Percentiles rank a stretch among this genome's conserved stretches.
Evolutionary conservation across 495 filamentous ascomycete species (phyloP).

Genomic region (Podospora australis): DNA sequence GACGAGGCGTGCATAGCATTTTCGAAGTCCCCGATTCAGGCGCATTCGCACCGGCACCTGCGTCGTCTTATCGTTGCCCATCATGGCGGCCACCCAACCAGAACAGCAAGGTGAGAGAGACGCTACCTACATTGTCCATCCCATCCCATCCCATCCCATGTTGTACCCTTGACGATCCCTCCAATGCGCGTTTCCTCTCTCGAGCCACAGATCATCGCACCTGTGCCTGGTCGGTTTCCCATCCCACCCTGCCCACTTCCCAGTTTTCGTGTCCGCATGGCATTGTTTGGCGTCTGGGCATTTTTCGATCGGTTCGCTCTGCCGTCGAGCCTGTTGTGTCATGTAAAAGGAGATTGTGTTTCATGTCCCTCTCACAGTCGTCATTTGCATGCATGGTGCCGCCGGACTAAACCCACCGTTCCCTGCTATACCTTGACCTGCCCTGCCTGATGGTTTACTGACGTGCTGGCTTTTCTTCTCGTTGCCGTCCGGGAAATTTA

Average conservation of each 20-base stretch:
- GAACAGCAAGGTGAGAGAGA: conserved; percentile 27
- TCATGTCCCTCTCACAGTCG: conserved; percentile 41
- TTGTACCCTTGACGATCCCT: conserved; percentile 13
- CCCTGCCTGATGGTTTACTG: conserved; percentile 20
- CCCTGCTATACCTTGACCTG: conserved; percentile 9
- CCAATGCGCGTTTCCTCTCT: conserved; percentile 1
- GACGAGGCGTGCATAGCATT: background rate
- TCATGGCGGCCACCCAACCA: conserved; percentile 26
- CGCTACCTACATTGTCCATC: conserved; percentile 6
- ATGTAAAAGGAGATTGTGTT: conserved; percentile 46
- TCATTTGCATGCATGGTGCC: conserved; percentile 39
- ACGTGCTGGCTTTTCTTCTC: conserved; percentile 24
- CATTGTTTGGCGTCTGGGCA: conserved; percentile 17
- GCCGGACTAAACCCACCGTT: conserved; percentile 22
- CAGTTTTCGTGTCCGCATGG: conserved; percentile 22
- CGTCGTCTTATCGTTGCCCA: conserved; percentile 10
- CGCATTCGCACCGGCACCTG: too few relatives aligned
- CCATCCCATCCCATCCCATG: too few relatives aligned
- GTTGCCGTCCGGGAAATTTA: conserved; percentile 41
- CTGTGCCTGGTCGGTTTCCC: conserved; percentile 14
- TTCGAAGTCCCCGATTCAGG: background rate
- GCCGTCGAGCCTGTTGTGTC: conserved; percentile 38
- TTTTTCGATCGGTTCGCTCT: conserved; percentile 28
- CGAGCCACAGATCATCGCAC: conserved; percentile 14
- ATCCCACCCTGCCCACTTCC: conserved; percentile 21